phyloP scores from a whole-genome alignment of 2,329 filamentous ascomycete species.

The Fusarium nygamai region DNA sequence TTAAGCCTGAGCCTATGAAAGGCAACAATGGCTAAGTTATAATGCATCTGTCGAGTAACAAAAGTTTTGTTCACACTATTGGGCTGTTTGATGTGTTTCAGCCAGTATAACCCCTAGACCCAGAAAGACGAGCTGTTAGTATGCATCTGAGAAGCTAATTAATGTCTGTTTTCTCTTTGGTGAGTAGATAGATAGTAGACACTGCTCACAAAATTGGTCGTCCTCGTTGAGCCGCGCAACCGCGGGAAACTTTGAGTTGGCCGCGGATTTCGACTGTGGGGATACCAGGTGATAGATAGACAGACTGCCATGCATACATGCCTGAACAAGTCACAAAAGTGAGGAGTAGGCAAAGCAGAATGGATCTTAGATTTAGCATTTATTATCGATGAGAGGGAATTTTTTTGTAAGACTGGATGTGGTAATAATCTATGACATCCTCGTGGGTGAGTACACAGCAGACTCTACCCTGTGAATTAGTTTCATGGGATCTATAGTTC shows the following conservation, averaged over 20 bases:
- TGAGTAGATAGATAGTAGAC: not conserved
- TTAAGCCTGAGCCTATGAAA: not conserved
- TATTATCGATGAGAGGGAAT: too few relatives aligned
- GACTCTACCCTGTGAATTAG: not conserved
- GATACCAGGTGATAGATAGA: not conserved
- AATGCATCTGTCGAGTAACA: not conserved
- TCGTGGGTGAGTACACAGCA: not conserved
- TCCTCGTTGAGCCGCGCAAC: not conserved
- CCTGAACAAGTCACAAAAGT: not conserved
- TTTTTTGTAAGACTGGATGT: too few relatives aligned
- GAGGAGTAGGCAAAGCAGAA: not conserved
- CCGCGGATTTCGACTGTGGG: constrained; percentile 2
- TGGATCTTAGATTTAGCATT: rapidly evolving
- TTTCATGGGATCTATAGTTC: too few relatives aligned
- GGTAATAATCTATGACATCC: not conserved
- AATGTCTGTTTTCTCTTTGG: not conserved
- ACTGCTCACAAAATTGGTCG: not conserved
- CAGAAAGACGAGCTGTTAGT: not conserved
- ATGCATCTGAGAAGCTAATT: not conserved
- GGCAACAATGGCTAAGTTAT: not conserved
- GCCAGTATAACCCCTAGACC: not conserved
- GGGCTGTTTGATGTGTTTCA: not conserved
- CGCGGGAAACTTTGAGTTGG: constrained; percentile 14
- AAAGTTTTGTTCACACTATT: not conserved
- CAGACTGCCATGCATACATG: not conserved